Evolutionary conservation across 2,329 filamentous ascomycete species (phyloP).

Genomic region (Lasiodiplodia gonubiensis): DNA sequence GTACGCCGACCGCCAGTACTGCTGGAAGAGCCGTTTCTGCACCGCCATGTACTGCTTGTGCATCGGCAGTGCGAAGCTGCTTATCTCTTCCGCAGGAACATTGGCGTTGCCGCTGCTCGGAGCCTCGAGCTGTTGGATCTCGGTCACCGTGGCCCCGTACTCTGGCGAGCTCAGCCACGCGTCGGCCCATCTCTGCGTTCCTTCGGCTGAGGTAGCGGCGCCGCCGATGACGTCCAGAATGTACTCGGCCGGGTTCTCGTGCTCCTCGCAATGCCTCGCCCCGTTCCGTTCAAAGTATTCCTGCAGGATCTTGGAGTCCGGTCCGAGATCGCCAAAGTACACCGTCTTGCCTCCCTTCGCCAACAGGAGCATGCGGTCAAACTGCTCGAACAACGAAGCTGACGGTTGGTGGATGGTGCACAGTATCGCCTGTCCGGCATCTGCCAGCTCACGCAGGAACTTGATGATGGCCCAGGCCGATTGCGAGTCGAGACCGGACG

Average conservation of each 20-base stretch:
- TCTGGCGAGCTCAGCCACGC: background rate
- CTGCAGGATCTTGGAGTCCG: conserved; percentile 48
- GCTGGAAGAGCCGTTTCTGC: conserved; percentile 51
- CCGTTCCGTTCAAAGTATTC: conserved; percentile 68
- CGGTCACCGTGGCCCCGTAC: background rate
- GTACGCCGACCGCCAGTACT: conserved; percentile 53
- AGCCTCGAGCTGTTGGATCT: background rate
- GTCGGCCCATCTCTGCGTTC: background rate
- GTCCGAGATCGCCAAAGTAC: conserved; percentile 55
- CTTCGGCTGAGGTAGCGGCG: conserved; percentile 34
- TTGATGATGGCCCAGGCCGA: conserved; percentile 68
- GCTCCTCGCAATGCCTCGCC: conserved; percentile 61
- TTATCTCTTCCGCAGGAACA: conserved; percentile 41
- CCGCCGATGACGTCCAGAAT: conserved; percentile 61
- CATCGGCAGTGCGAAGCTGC: conserved; percentile 51
- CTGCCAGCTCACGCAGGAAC: conserved; percentile 66
- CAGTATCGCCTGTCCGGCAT: conserved; percentile 52
- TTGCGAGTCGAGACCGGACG: conserved; percentile 36
- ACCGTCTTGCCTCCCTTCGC: conserved; percentile 43
- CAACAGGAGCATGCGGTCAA: conserved; percentile 53
- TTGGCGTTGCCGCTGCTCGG: background rate
- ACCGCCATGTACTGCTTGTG: conserved; percentile 40
- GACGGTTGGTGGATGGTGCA: conserved; percentile 56
- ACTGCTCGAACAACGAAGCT: conserved; percentile 53
- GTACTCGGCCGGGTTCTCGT: conserved; percentile 77